A percentile compares a stretch with the other conserved stretches of the same genome.
Evolutionary conservation across 495 filamentous ascomycete genomes (phyloP).

Genomic region (Neurospora sublineolata): DNA sequence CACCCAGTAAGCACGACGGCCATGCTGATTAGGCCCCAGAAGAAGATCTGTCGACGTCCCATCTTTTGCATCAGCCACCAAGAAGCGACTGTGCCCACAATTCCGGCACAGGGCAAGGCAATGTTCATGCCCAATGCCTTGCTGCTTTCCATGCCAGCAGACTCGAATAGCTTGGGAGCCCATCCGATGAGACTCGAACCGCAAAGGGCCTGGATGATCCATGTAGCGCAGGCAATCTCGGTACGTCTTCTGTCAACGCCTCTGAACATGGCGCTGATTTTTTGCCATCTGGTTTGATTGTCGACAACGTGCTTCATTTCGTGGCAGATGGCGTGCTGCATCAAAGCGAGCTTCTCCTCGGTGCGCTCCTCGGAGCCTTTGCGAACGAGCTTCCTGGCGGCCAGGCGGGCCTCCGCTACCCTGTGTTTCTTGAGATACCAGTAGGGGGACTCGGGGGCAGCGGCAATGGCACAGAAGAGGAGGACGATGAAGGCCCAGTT

Average conservation of each 20-base stretch:
- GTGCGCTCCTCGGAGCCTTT: constrained; percentile 37
- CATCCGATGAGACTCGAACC: constrained; percentile 61
- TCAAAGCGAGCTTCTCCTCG: constrained; percentile 54
- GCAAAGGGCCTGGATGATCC: constrained; percentile 59
- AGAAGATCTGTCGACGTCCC: constrained; percentile 42
- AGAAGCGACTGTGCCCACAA: constrained; percentile 39
- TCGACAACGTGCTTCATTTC: constrained; percentile 32
- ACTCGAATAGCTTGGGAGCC: constrained; percentile 56
- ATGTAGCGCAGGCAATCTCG: constrained; percentile 55
- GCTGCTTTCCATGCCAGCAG: constrained; percentile 47
- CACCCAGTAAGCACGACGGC: constrained; percentile 26
- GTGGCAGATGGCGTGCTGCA: constrained; percentile 52
- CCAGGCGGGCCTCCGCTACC: constrained; percentile 30
- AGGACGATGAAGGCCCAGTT: constrained; percentile 61
- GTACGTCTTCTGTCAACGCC: constrained; percentile 57
- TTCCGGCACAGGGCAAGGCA: constrained; percentile 32
- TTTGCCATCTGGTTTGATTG: constrained; percentile 22
- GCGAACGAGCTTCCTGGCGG: constrained; percentile 46
- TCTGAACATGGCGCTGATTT: constrained; percentile 47
- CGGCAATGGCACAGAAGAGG: constrained; percentile 46
- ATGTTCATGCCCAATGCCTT: constrained; percentile 39
- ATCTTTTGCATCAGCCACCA: constrained; percentile 40
- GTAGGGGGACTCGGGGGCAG: constrained; percentile 69
- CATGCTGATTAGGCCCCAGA: constrained; percentile 36
- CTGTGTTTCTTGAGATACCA: constrained; percentile 56